Base-by-base conservation (phyloP, 1,284 basidiomycete species). In the Boletellus dicymbophilus region DNA sequence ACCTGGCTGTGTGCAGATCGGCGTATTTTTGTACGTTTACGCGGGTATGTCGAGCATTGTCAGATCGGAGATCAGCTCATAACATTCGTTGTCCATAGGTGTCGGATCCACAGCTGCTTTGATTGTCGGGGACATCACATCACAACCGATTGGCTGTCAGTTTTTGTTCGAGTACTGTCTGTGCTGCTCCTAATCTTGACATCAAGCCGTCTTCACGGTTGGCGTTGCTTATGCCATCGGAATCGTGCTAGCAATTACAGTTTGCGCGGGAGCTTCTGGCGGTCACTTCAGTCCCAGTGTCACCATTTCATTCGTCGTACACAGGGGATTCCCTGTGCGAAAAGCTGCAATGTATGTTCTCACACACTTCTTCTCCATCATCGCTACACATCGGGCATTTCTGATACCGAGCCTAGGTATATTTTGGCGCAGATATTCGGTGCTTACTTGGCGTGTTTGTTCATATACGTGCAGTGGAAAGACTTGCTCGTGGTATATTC, bases 251-350 rank as follows among this genome's bases (percentile, higher is more conserved):
- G 85, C 86, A 1, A 59, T 89, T 31, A 65, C 66, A 6, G 67
- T 83, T 18, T 81, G 77, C 53, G 67, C 67, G 26, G 59, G 77
- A 8, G 79, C 82, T 3, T 88, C 84, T 15, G 80, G 80, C 12
- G 82, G 84, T 8, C 84, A 88, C 59, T 79, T 88, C 65, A 84
- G 78, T 59, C 82, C 84, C 20, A 72, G 76, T 44, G 72, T 88
- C 28, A 84, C 86, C 10, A 72, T 88, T 44, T 67, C 76, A 7
- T 71, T 78, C 46, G 66, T 76, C 16, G 22, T 85, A 13, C 82
- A 80, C 70, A 74, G 69, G 39, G 75, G 76, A 0, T 84, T 88
- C 59, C 80, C 86, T 1, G 58, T 69, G 20, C 56, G 66, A 33
- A 87, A 85, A 58, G 85, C 73, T 1, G 47, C 72, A 15, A 65